These are phyloP conservation scores for Letharia lupina DNA, from an alignment of 495 filamentous ascomycete genomes.

Conservation along the genomic window DNA sequence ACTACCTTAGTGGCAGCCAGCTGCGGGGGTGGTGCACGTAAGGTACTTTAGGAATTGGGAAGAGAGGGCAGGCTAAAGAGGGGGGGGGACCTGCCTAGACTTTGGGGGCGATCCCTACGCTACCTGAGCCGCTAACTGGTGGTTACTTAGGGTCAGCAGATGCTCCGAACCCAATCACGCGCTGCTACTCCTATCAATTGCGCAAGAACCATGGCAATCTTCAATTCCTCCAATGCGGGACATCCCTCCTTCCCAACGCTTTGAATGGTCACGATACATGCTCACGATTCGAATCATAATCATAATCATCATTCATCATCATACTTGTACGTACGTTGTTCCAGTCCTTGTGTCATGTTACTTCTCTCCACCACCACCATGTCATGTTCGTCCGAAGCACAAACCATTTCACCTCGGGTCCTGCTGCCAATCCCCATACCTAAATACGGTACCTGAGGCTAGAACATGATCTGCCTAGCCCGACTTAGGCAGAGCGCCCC, in stretches of 20 bases:
- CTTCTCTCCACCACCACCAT: background rate
- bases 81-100: slow-evolving; percentile 1
- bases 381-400: background rate
- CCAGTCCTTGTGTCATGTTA: background rate
- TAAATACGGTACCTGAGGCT: slow-evolving; percentile 6
- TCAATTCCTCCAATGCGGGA: slow-evolving; percentile 7
- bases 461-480: background rate
- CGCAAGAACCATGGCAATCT: background rate
- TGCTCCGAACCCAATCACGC: slow-evolving; percentile 5
- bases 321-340: background rate
- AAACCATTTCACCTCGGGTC: slow-evolving; percentile 4
- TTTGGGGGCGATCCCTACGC: background rate
- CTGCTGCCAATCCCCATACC: background rate
- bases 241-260: background rate
- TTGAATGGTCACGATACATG: background rate
- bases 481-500: background rate
- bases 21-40: background rate
- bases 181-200: background rate
- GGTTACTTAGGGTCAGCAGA: background rate
- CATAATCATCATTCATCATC: background rate
- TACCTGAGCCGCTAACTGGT: background rate
- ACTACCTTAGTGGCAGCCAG: background rate
- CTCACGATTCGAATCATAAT: background rate
- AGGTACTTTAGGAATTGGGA: background rate
- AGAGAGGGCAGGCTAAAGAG: background rate